phyloP scores from a whole-genome alignment of 2,329 filamentous ascomycete species.

The Pseudocercospora cruenta region DNA sequence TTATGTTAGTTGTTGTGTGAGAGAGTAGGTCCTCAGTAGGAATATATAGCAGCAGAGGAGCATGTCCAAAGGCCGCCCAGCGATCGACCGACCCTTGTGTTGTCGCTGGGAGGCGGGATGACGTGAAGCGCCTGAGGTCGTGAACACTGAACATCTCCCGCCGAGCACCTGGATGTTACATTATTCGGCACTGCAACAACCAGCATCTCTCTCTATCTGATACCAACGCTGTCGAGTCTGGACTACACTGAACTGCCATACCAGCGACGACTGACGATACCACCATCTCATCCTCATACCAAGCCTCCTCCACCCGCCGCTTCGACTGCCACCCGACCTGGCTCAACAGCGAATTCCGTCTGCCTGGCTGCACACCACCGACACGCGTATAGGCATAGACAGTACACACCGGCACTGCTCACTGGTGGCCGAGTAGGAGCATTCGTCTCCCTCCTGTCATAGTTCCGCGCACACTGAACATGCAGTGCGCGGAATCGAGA shows the following conservation, averaged over 20 bases:
- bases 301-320: neutral
- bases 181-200: no score
- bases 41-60: no score
- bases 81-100: neutral
- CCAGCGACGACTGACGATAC: no score
- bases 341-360: neutral
- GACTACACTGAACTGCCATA: no score
- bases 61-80: neutral
- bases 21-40: no score
- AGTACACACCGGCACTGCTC: neutral
- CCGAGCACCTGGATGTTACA: no score
- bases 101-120: neutral
- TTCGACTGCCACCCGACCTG: neutral
- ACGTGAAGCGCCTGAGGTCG: no score
- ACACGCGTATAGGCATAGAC: neutral
- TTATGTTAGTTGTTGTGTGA: neutral
- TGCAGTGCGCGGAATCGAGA: constrained; percentile 5
- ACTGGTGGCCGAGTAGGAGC: neutral
- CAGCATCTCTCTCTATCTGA: no score
- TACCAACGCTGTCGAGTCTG: no score
- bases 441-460: neutral
- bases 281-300: neutral
- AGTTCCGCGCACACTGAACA: constrained; percentile 8
- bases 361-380: neutral
- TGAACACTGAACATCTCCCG: no score